Evolutionary conservation across 2,329 filamentous ascomycete species (phyloP), one percentile per base, ranked within the genome.

Genomic region (Bipolaris zeicola): DNA sequence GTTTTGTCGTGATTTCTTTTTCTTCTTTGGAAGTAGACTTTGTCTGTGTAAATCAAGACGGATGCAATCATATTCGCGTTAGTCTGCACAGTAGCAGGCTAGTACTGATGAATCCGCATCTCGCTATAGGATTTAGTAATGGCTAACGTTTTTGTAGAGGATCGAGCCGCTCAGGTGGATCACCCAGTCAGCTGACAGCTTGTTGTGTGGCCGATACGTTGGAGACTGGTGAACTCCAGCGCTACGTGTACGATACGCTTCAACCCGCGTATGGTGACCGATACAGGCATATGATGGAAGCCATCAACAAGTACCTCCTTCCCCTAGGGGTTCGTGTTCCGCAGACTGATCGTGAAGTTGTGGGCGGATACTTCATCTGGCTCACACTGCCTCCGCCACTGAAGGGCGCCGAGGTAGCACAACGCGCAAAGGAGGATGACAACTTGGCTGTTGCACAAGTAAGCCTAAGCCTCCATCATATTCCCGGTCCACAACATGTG

Each of bases 351-450:
- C 75, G 79, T 33, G 72, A 78, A 3, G 74, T 88, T 3, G 89
- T 88, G 28, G 92, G 92, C 0, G 92, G 92, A 0, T 96, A 94
- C 72, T 96, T 96, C 73, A 79, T 96, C 45, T 96, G 92, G 92
- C 75, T 96, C 24, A 82, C 80, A 1, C 74, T 96, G 4, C 87
- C 88, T 0, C 60, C 73, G 60, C 52, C 70, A 42, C 77, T 89
- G 51, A 79, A 81, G 7, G 86, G 83, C 34, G 77, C 77, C 31
- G 80, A 82, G 6, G 78, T 92, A 31, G 84, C 85, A 6, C 76
- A 81, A 64, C 79, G 80, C 37, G 88, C 88, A 14, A 78, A 82
- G 67, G 76, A 80, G 20, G 84, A 88, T 52, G 88, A 90, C 73
- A 85, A 87, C 44, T 73, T 96, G 53, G 81, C 87, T 24, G 80